Conservation (phyloP, 1,284 basidiomycete genomes). For the Phlebopus sp. region DNA sequence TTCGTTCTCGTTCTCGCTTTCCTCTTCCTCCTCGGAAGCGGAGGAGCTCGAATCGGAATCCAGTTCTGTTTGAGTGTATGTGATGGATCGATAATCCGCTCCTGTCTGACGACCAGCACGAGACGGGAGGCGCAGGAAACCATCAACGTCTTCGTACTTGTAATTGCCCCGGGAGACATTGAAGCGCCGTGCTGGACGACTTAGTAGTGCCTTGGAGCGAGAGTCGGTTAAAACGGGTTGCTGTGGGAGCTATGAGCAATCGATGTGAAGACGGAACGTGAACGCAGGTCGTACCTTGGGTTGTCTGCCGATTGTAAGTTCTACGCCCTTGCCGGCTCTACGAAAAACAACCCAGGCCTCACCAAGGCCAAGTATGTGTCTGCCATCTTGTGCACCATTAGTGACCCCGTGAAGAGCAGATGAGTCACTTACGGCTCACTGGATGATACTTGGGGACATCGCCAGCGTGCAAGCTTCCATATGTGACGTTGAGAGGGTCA, state of each 20-base stretch:
- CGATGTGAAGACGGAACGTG: conserved; percentile 7
- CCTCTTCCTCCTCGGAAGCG: conserved; percentile 35
- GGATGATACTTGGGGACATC: conserved; percentile 67
- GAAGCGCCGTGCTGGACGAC: conserved; percentile 46
- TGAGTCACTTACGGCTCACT: conserved; percentile 47
- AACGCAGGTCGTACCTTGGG: conserved; percentile 43
- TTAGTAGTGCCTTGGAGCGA: conserved; percentile 48
- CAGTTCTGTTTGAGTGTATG: conserved; percentile 30
- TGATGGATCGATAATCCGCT: conserved; percentile 50
- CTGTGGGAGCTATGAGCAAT: conserved; percentile 31
- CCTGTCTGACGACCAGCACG: conserved; percentile 32
- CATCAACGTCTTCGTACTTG: conserved; percentile 62
- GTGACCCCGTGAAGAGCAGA: conserved; percentile 31
- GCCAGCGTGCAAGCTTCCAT: conserved; percentile 62
- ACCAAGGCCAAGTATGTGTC: conserved; percentile 59
- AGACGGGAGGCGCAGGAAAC: conserved; percentile 58
- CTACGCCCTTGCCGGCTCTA: conserved; percentile 55
- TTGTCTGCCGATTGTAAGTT: conserved; percentile 49
- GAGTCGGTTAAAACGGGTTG: conserved; percentile 56
- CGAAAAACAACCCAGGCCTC: conserved; percentile 45
- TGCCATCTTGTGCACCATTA: conserved; percentile 64
- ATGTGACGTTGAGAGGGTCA: conserved; percentile 65
- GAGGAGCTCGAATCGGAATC: conserved; percentile 46
- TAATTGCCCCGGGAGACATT: conserved; percentile 34
- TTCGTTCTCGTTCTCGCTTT: conserved; percentile 34